These are phyloP conservation scores for Peniophora sp. DNA, from an alignment of 1,284 basidiomycete species.

Conservation along the genomic window DNA sequence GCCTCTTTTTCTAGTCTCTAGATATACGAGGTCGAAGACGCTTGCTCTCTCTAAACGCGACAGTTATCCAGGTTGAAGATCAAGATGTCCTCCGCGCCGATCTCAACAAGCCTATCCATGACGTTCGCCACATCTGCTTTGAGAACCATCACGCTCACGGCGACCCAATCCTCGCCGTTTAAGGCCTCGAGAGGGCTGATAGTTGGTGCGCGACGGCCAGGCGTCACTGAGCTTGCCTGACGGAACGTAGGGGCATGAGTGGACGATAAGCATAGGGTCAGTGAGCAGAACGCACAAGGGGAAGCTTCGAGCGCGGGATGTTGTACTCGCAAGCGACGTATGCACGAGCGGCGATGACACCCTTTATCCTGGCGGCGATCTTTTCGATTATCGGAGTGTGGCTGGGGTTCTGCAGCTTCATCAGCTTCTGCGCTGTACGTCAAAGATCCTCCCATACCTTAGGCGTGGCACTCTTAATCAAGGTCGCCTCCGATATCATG, in stretches of 20 bases:
- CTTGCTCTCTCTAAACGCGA: conserved; percentile 80
- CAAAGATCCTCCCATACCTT: too few species aligned
- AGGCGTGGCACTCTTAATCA: conserved; percentile 42
- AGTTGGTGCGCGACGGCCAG: conserved; percentile 87
- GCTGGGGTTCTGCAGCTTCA: conserved; percentile 21
- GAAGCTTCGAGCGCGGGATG: conserved; percentile 58
- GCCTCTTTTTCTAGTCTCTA: too few species aligned
- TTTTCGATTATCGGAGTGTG: conserved; percentile 69
- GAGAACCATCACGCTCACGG: conserved; percentile 89
- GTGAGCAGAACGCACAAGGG: conserved; percentile 34
- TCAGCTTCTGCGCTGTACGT: too few species aligned
- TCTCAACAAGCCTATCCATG: conserved; percentile 84
- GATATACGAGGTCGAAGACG: too few species aligned
- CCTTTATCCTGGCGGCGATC: conserved; percentile 85
- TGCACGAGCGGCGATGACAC: conserved; percentile 84
- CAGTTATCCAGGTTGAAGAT: conserved; percentile 91
- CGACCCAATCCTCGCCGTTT: conserved; percentile 68
- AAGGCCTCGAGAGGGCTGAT: conserved; percentile 80
- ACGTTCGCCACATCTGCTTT: conserved; percentile 75
- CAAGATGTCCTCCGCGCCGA: conserved; percentile 88
- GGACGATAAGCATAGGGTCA: too few species aligned
- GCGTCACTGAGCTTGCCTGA: conserved; percentile 53
- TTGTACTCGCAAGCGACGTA: conserved; percentile 95
- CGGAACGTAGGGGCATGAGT: too few species aligned
- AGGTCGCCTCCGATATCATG: conserved; percentile 85